Evolutionary conservation across 1,284 basidiomycete species (phyloP), one percentile per base, ranked within the genome.

Genomic region (Cutaneotrichosporon dermatis): DNA sequence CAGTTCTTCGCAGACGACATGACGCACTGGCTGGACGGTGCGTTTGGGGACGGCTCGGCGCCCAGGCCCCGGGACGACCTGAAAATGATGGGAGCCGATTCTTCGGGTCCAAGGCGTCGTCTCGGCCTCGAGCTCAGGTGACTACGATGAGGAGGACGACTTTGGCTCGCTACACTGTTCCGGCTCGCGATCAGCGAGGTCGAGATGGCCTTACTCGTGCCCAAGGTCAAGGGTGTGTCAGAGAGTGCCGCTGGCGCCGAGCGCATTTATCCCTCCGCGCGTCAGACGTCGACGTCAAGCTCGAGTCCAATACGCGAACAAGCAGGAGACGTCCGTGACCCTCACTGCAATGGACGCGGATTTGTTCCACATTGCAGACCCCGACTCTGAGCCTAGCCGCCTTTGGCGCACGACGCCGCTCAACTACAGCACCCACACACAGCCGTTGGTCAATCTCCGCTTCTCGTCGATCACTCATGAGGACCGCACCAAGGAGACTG

Each of bases 1-100:
- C 91, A 94, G 72, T 87, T 87, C 67, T 90, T 89, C 82, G 86
- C 86, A 7, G 93, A 97, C 70, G 92, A 94, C 71, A 74, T 87
- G 25, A 80, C 85, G 5, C 89, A 89, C 69, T 82, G 88, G 62
- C 70, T 86, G 2, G 88, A 80, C 46, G 72, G 71, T 0, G 71
- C 75, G 0, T 75, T 76, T 55, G 68, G 70, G 0, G 72, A 76
- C 54, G 73, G 72, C n/a, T 70, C 66, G 59, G 71, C 66, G 0
- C 68, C 69, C 67, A 79, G 61, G 69, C 77, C 63, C 4, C 83
- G 84, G 59, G 81, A 80, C 58, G 83, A 88, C 63, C 76, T 86
- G 4, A 90, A 86, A 72, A 76, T 93, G 61, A 88, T 92, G 91
- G 90, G 13, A 92, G 90, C 70, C 83, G 86, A 37, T 93, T 86